Evolutionary conservation across 768 basidiomycete genomes (phyloP).

Genomic region (Obba rivulosa): DNA sequence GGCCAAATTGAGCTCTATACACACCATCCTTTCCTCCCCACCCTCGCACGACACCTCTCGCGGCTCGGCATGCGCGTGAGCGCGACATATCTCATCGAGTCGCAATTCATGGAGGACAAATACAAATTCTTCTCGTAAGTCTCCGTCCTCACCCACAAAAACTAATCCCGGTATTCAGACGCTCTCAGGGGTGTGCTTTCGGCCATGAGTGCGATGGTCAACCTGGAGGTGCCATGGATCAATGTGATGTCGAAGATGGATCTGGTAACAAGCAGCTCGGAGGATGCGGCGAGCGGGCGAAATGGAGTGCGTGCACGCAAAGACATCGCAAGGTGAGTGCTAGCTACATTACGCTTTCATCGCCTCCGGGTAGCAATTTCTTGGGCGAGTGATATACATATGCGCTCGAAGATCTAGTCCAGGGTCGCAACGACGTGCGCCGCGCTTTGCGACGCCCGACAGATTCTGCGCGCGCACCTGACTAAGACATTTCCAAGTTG

Average conservation of each 20-base stretch:
- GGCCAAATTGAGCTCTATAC: conserved; percentile 99
- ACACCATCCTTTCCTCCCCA: conserved; percentile 94
- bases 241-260: conserved; percentile 99
- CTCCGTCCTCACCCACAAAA: background rate
- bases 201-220: conserved; percentile 99
- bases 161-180: background rate
- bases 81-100: conserved; percentile 90
- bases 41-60: conserved; percentile 70
- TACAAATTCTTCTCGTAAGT: conserved; percentile 92
- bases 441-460: too few relatives aligned
- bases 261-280: conserved; percentile 65
- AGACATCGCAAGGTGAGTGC: conserved; percentile 75
- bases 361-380: too few relatives aligned
- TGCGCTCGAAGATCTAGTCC: too few relatives aligned
- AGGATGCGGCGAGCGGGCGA: conserved; percentile 56
- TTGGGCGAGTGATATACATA: too few relatives aligned
- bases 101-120: conserved; percentile 99
- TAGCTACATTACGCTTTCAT: too few relatives aligned
- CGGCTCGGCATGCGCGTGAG: conserved; percentile 82
- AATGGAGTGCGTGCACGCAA: conserved; percentile 69
- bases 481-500: too few relatives aligned
- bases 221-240: conserved; percentile 94
- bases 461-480: too few relatives aligned
- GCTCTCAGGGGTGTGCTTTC: conserved; percentile 78
- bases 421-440: too few relatives aligned